A percentile compares a stretch with the other conserved stretches of the same genome.
These are phyloP conservation scores for Coccomyxa subellipsoidea DNA, from an alignment of 163 green algal species.

Conservation along the genomic window DNA sequence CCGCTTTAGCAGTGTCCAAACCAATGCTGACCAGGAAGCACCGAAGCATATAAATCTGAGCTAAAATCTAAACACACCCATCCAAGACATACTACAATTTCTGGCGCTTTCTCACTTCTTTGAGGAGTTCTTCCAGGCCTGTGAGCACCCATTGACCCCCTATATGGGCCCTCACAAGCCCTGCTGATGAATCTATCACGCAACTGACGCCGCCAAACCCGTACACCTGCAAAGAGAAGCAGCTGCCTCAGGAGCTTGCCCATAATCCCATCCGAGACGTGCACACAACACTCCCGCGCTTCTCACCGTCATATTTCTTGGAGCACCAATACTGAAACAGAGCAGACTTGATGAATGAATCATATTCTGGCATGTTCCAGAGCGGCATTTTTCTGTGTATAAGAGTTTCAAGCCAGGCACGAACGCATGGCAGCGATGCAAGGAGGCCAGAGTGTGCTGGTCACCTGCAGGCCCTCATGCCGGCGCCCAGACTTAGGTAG, in stretches of 20 bases:
- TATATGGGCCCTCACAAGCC: constrained; percentile 57
- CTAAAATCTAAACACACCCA: not conserved
- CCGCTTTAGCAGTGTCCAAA: too few species aligned
- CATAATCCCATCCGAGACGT: not conserved
- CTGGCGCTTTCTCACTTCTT: not conserved
- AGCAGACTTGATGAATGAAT: not conserved
- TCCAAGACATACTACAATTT: not conserved
- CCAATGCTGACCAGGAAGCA: too few species aligned
- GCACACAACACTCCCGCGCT: not conserved
- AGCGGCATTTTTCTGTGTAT: not conserved
- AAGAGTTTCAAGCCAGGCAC: not conserved
- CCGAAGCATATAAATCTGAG: too few species aligned
- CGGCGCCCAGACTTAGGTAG: constrained; percentile 79
- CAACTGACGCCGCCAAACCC: constrained; percentile 84
- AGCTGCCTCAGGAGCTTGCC: not conserved
- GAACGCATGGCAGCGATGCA: not conserved
- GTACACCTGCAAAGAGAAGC: constrained; percentile 61
- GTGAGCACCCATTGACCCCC: constrained; percentile 56
- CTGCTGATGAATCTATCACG: constrained; percentile 70
- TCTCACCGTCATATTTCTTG: not conserved
- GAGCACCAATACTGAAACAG: not conserved
- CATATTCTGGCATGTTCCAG: not conserved
- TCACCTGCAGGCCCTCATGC: constrained; percentile 80
- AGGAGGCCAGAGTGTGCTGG: not conserved
- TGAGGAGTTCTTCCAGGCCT: not conserved